These are phyloP conservation scores for Cyathus pygmaeus DNA, from an alignment of 1,284 basidiomycete genomes.

Conservation along the genomic window DNA sequence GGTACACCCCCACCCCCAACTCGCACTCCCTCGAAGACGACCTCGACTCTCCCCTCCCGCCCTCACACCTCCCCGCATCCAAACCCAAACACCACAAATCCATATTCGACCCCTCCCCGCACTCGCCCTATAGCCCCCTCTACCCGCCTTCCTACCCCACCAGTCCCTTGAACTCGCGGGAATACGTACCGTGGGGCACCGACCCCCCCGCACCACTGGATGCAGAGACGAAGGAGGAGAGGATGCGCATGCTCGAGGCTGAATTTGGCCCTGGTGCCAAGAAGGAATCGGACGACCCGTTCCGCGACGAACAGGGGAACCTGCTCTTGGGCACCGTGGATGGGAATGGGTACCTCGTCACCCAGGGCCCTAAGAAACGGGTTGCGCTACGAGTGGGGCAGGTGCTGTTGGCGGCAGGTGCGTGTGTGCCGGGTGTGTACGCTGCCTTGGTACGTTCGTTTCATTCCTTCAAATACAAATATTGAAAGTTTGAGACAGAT, in stretches of 20 bases:
- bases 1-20: slow-evolving; percentile 54
- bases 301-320: slow-evolving; percentile 56
- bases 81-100: slow-evolving; percentile 32
- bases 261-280: slow-evolving; percentile 62
- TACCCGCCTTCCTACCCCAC: slow-evolving; percentile 41
- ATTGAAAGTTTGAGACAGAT: slow-evolving; percentile 47
- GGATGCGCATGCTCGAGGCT: slow-evolving; percentile 73
- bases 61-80: slow-evolving; percentile 27
- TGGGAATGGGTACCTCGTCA: slow-evolving; percentile 64
- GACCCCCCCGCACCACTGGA: slow-evolving; percentile 53
- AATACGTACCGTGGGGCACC: slow-evolving; percentile 59
- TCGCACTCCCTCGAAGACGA: slow-evolving; percentile 29
- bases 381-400: slow-evolving; percentile 58
- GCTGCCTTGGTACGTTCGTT: slow-evolving; percentile 58
- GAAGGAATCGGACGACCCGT: slow-evolving; percentile 31
- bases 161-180: slow-evolving; percentile 48
- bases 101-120: slow-evolving; percentile 49
- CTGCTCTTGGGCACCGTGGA: slow-evolving; percentile 67
- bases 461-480: slow-evolving; percentile 1
- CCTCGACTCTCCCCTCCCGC: slow-evolving; percentile 46
- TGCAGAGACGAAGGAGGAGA: slow-evolving; percentile 66
- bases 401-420: slow-evolving; percentile 59
- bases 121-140: slow-evolving; percentile 26
- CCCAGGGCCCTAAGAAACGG: slow-evolving; percentile 70
- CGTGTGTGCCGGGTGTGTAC: slow-evolving; percentile 67